These are phyloP conservation scores for Protostelium mycophagum DNA, from an alignment of 78 protist species.

Conservation along the genomic window DNA sequence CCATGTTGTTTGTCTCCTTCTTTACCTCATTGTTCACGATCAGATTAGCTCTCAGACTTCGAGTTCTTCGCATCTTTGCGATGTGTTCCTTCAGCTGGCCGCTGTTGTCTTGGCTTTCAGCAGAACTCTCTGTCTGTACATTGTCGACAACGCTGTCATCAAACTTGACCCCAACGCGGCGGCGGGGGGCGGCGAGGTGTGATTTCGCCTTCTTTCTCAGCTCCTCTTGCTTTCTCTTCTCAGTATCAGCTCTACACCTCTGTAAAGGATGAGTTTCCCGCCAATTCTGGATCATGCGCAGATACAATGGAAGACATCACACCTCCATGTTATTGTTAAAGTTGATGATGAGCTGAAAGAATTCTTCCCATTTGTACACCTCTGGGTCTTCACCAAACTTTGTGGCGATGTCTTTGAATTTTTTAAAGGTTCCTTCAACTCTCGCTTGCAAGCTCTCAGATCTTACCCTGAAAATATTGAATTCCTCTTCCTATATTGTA, in stretches of 20 bases:
- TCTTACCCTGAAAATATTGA: neutral
- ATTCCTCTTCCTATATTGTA: neutral
- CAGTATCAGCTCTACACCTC: neutral
- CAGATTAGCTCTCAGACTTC: neutral
- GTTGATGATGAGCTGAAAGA: neutral
- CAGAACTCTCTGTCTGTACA: neutral
- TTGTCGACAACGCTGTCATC: neutral
- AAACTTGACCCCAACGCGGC: neutral
- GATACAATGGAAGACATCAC: no score
- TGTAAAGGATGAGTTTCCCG: neutral
- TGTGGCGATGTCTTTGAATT: neutral
- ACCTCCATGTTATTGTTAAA: neutral
- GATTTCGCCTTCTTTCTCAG: neutral
- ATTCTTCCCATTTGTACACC: neutral
- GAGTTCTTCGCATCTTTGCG: neutral
- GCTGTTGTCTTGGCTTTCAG: no score
- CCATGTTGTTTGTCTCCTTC: neutral
- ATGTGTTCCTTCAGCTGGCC: neutral
- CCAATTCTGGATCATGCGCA: neutral
- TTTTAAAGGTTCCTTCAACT: neutral
- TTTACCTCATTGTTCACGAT: neutral
- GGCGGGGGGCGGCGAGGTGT: neutral
- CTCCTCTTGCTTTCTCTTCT: neutral
- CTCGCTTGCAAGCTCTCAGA: neutral
- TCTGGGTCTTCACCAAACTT: neutral